phyloP scores from a whole-genome alignment of 768 basidiomycete species.

The Pleurotus cornucopiae region DNA sequence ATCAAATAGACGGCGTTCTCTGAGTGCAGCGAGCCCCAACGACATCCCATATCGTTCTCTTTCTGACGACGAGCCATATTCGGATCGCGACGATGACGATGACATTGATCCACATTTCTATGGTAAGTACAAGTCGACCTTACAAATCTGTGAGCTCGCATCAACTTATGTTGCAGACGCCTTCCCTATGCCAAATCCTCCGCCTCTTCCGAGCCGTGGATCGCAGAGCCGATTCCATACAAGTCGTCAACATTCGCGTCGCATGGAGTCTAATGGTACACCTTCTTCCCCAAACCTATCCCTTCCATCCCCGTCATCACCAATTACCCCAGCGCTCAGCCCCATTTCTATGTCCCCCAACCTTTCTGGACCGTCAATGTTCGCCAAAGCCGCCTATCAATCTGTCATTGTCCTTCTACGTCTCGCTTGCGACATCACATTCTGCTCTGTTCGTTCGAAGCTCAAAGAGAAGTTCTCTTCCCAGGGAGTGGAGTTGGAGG shows the following conservation, averaged over 20 bases:
- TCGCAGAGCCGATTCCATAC: constrained; percentile 3
- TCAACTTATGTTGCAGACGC: constrained; percentile 21
- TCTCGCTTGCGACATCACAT: constrained; percentile 38
- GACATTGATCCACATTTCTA: constrained; percentile 26
- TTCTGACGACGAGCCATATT: constrained; percentile 38
- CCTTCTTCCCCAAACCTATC: constrained; percentile 28
- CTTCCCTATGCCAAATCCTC: constrained; percentile 17
- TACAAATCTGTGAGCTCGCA: not conserved
- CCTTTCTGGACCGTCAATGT: constrained; percentile 25
- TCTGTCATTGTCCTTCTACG: constrained; percentile 63
- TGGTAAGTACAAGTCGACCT: constrained; percentile 21
- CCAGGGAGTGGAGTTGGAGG: constrained; percentile 43
- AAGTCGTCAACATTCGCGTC: constrained; percentile 12
- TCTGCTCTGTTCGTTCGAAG: constrained; percentile 49
- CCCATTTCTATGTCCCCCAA: constrained; percentile 21
- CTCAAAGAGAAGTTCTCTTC: constrained; percentile 66
- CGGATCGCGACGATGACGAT: constrained; percentile 29
- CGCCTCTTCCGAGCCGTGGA: not conserved
- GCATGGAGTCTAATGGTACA: constrained; percentile 16
- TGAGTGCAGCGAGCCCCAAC: constrained; percentile 6
- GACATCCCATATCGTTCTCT: constrained; percentile 31
- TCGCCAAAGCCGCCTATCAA: constrained; percentile 64
- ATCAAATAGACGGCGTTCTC: constrained; percentile 4
- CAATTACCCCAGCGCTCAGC: constrained; percentile 16
- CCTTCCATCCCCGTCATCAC: constrained; percentile 27